Base-by-base conservation (phyloP, 257 asterid genomes). In the Nicotiana noctiflora region DNA sequence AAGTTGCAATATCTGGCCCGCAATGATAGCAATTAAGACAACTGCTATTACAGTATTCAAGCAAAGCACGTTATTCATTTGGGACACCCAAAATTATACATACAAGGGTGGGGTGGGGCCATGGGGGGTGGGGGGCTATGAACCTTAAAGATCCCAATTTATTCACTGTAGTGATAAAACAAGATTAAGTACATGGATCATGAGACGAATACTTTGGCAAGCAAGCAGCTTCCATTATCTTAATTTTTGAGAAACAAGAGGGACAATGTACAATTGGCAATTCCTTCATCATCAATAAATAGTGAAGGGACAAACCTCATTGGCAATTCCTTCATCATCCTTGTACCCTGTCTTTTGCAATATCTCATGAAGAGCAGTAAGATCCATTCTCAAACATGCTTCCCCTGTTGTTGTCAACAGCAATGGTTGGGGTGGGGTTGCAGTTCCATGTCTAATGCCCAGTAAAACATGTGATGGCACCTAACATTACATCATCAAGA, bases 291-390 rank as follows among this genome's bases (percentile, higher is more conserved):
- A 14, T 49, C 78, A 74, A 25, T 15, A 52, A 61, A 79, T 74
- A 40, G 76, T 9, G n/a, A 25, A 23, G 29, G 34, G 55, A 59
- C 76, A 46, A 60, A 91, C 97, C 98, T 94, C 97, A 7, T 92
- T 92, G 27, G 95, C 92, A 21, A 92, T 86, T 82, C 97, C 98
- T 86, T 94, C 97, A n/a, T 94, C 98, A 65, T 94, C 97, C 85
- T 92, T 92, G 82, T 94, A 94, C 40, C 95, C 95, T 27, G 82
- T 82, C 82, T 92, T 90, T 8, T 92, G 97, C 88, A 92, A 61
- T 80, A 90, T 88, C 81, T 92, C 95, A 21, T 94, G 98, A 77
- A 94, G 90, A 67, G 97, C 98, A 21, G 98, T 92, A 27, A 94
- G 94, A 85, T 94, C 98, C 89, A 80, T 87, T 85, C 98, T 88